Percentiles rank a stretch among this genome's conserved stretches.
phyloP scores from a whole-genome alignment of 148 eudicot genomes.

The Silene conica region DNA sequence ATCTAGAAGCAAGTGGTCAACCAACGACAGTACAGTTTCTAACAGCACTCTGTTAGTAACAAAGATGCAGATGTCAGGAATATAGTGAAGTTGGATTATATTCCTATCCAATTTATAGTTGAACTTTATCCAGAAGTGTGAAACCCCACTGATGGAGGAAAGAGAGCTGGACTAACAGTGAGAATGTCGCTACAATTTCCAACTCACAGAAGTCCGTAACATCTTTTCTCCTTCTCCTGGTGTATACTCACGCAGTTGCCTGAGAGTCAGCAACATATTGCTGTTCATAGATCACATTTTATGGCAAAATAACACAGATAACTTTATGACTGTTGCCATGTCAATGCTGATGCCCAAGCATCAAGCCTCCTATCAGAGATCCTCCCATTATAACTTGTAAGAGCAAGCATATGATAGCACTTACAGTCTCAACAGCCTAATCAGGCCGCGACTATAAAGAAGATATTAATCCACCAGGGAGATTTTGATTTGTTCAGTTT shows the following conservation, averaged over 20 bases:
- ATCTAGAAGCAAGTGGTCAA: not conserved
- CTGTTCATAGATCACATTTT: not conserved
- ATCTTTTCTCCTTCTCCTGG: not conserved
- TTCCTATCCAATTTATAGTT: too few species aligned
- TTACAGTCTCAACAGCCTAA: constrained; percentile 2
- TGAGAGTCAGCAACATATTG: not conserved
- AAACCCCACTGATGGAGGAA: not conserved
- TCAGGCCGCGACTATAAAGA: not conserved
- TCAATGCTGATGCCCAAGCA: constrained; percentile 4
- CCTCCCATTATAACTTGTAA: not conserved
- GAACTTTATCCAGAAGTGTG: not conserved
- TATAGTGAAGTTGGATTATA: not conserved
- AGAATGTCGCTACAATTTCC: not conserved
- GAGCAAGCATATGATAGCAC: not conserved
- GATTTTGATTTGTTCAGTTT: not conserved
- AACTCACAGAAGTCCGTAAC: not conserved
- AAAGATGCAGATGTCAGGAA: not conserved
- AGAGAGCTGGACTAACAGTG: not conserved
- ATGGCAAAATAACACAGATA: not conserved
- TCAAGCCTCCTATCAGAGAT: not conserved
- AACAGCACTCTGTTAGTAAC: constrained; percentile 1
- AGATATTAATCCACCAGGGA: not conserved
- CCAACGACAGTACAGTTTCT: not conserved
- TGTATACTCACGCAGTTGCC: not conserved
- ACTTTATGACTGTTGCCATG: not conserved